Evolutionary conservation across 805 yeast genomes (phyloP).

Genomic region (Kazachstania africana): DNA sequence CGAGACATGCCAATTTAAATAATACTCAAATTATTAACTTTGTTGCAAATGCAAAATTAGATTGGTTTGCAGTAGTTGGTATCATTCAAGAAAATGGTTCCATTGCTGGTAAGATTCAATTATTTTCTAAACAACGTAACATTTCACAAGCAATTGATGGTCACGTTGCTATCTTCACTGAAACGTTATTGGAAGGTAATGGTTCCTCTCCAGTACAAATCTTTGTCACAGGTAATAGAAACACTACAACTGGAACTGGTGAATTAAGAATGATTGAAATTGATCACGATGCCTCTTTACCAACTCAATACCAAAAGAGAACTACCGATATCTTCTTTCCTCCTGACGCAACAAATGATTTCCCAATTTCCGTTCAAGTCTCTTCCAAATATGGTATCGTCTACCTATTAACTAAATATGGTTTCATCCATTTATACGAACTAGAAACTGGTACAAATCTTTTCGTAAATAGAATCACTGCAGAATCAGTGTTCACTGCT

Average conservation of each 20-base stretch:
- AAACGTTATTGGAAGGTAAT: conserved; percentile 62
- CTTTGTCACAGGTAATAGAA: conserved; percentile 86
- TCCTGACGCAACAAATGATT: conserved; percentile 89
- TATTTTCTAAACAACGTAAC: conserved; percentile 76
- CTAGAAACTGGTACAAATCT: conserved; percentile 84
- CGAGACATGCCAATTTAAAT: conserved; percentile 68
- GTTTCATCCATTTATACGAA: conserved; percentile 92
- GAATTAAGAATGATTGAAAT: conserved; percentile 89
- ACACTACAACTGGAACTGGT: conserved; percentile 63
- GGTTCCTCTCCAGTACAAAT: conserved; percentile 60
- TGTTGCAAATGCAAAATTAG: conserved; percentile 63
- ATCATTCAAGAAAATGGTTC: conserved; percentile 89
- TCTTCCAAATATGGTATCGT: conserved; percentile 77
- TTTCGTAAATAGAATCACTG: conserved; percentile 91
- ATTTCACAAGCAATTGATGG: conserved; percentile 97
- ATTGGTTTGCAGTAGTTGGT: conserved; percentile 94
- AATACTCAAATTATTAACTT: conserved; percentile 86
- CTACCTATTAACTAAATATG: conserved; percentile 87
- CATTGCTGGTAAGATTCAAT: conserved; percentile 92
- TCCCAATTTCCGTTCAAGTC: conserved; percentile 87
- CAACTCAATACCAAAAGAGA: conserved; percentile 70
- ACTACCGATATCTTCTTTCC: conserved; percentile 92
- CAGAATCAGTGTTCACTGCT: conserved; percentile 90
- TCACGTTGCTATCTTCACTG: conserved; percentile 87
- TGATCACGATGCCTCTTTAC: conserved; percentile 78